phyloP scores from a whole-genome alignment of 345 rosid species.

The Rhodomyrtus tomentosa region DNA sequence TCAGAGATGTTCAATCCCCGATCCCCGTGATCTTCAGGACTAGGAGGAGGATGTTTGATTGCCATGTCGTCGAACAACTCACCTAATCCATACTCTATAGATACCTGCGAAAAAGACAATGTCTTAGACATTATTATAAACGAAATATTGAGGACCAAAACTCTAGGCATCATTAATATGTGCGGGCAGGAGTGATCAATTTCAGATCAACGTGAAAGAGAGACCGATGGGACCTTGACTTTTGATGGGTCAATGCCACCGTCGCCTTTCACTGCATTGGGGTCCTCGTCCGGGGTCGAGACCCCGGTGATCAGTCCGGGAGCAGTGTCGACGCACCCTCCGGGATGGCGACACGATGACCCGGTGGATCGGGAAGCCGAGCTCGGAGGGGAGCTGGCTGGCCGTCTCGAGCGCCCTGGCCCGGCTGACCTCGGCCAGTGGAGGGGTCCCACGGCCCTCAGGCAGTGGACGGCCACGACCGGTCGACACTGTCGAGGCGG shows the following conservation, averaged over 20 bases:
- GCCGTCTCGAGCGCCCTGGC: constrained; percentile 39
- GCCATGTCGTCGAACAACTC: constrained; percentile 60
- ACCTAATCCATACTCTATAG: constrained; percentile 68
- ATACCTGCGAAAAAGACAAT: constrained; percentile 14
- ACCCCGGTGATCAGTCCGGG: constrained; percentile 46
- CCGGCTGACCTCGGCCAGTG: constrained; percentile 36
- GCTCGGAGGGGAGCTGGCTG: constrained; percentile 25
- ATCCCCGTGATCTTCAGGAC: constrained; percentile 24
- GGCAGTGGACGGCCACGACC: constrained; percentile 47
- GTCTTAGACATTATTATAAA: neutral
- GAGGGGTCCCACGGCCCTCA: constrained; percentile 82
- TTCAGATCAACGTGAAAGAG: neutral
- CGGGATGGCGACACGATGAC: constrained; percentile 77
- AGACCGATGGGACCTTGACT: constrained; percentile 40
- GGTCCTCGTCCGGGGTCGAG: constrained; percentile 26
- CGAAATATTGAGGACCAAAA: neutral
- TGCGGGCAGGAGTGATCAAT: neutral
- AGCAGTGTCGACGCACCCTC: constrained; percentile 85
- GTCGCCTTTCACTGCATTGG: constrained; percentile 11
- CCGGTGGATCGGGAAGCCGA: constrained; percentile 63
- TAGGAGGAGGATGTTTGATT: constrained; percentile 41
- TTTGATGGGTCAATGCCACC: constrained; percentile 32
- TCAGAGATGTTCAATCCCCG: constrained; percentile 42
- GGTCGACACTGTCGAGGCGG: constrained; percentile 63
- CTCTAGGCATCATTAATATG: neutral